These are phyloP conservation scores for Diddensiella santjacobensis DNA, from an alignment of 805 yeast species.

Conservation along the genomic window DNA sequence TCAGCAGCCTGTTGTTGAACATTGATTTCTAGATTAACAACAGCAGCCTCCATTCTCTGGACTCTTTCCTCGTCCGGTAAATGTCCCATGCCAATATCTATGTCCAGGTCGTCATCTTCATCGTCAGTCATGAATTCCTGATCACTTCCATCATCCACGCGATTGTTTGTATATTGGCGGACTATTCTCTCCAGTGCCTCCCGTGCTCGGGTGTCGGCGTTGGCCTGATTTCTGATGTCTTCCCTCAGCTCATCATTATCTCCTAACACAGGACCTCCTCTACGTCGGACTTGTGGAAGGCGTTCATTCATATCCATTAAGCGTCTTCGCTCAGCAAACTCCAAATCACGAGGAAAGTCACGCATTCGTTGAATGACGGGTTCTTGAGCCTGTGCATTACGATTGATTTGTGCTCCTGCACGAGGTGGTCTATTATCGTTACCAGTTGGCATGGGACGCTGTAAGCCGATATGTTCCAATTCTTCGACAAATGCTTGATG, in stretches of 20 bases:
- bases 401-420: not conserved
- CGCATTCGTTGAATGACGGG: not conserved
- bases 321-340: not conserved
- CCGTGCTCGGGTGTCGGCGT: not conserved
- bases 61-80: too few species aligned
- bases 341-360: not conserved
- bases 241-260: not conserved
- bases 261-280: not conserved
- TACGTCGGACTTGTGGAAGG: not conserved
- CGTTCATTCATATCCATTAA: not conserved
- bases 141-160: not conserved
- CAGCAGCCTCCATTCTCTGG: not conserved
- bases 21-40: not conserved
- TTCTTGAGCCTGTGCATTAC: not conserved
- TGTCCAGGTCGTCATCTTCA: slow-evolving; percentile 8
- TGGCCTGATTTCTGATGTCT: not conserved
- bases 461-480: slow-evolving; percentile 6
- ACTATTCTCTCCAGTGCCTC: too few species aligned
- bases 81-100: too few species aligned
- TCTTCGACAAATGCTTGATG: slow-evolving; percentile 26
- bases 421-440: not conserved
- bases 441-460: not conserved
- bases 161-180: too few species aligned
- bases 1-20: not conserved
- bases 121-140: slow-evolving; percentile 7